These are phyloP conservation scores for Hypoxylon lenormandii DNA, from an alignment of 495 filamentous ascomycete genomes.

Conservation along the genomic window DNA sequence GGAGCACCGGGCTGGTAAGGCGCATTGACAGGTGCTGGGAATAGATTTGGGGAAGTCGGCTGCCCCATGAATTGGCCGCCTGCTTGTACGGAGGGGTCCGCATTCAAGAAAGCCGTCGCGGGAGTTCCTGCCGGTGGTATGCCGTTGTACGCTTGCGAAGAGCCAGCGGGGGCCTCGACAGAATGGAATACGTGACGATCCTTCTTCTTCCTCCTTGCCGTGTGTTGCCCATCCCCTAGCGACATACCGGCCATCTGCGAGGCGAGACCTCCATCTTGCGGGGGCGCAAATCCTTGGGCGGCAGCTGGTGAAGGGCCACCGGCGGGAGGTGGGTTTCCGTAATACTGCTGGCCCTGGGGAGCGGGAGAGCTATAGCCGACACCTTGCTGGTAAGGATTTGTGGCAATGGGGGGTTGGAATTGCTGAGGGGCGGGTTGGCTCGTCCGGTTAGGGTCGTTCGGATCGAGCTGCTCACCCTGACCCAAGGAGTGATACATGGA, in stretches of 20 bases:
- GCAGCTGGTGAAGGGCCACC: slow-evolving; percentile 51
- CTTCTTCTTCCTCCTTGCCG: slow-evolving; percentile 83
- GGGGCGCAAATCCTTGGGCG: slow-evolving; percentile 54
- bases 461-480: slow-evolving; percentile 69
- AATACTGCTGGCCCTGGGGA: slow-evolving; percentile 53
- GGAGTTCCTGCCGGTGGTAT: slow-evolving; percentile 71
- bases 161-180: slow-evolving; percentile 75
- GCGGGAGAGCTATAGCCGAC: slow-evolving; percentile 58
- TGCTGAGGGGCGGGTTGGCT: slow-evolving; percentile 69
- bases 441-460: slow-evolving; percentile 70
- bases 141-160: slow-evolving; percentile 74
- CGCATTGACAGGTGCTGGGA: slow-evolving; percentile 70
- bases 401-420: slow-evolving; percentile 64
- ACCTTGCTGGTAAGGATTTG: slow-evolving; percentile 72
- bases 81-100: slow-evolving; percentile 61
- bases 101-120: slow-evolving; percentile 76
- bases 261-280: slow-evolving; percentile 70
- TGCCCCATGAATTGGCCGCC: slow-evolving; percentile 46
- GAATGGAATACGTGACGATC: slow-evolving; percentile 91
- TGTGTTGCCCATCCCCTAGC: slow-evolving; percentile 67
- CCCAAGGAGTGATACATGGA: slow-evolving; percentile 80
- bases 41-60: slow-evolving; percentile 57
- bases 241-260: slow-evolving; percentile 89
- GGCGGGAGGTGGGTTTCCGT: slow-evolving; percentile 49
- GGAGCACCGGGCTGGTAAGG: slow-evolving; percentile 68